Evolutionary conservation across 2,329 filamentous ascomycete species (phyloP).

Genomic region (Helotiales sp.): DNA sequence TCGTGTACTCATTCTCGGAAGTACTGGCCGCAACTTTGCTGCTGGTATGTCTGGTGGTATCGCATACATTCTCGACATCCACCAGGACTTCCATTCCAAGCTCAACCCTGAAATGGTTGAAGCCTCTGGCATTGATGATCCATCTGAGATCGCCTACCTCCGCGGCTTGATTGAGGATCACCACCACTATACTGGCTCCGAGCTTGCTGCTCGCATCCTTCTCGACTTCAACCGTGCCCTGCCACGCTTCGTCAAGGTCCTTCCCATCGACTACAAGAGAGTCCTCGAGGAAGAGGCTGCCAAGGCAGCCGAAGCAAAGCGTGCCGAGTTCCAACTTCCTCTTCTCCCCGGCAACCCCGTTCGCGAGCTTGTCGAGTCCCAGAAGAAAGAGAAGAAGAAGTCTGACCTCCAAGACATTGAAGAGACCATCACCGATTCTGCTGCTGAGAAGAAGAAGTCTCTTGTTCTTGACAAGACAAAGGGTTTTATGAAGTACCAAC

Average conservation of each 20-base stretch:
- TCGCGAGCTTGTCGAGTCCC: conserved; percentile 51
- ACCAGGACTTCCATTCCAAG: conserved; percentile 87
- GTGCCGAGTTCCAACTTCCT: conserved; percentile 78
- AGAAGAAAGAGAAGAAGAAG: conserved; percentile 65
- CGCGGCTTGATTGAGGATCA: conserved; percentile 94
- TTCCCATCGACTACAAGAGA: conserved; percentile 95
- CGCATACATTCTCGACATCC: conserved; percentile 87
- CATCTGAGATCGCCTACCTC: conserved; percentile 84
- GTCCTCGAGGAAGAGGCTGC: conserved; percentile 82
- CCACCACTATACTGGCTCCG: conserved; percentile 95
- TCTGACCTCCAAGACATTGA: conserved; percentile 76
- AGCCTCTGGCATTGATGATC: conserved; percentile 79
- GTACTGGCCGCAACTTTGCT: conserved; percentile 93
- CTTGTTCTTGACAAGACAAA: conserved; percentile 96
- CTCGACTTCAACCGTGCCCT: conserved; percentile 94
- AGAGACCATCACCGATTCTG: conserved; percentile 81
- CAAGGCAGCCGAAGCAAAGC: conserved; percentile 83
- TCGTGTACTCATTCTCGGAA: conserved; percentile 81
- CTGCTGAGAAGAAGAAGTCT: conserved; percentile 85
- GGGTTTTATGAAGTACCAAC: conserved; percentile 96
- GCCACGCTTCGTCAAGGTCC: conserved; percentile 86
- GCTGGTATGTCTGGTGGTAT: conserved; percentile 99
- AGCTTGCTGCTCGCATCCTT: conserved; percentile 87
- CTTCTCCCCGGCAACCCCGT: conserved; percentile 67
- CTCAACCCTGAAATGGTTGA: conserved; percentile 99